phyloP scores from a whole-genome alignment of 1,139 yeast species.

The Geotrichum citri-aurantii region DNA sequence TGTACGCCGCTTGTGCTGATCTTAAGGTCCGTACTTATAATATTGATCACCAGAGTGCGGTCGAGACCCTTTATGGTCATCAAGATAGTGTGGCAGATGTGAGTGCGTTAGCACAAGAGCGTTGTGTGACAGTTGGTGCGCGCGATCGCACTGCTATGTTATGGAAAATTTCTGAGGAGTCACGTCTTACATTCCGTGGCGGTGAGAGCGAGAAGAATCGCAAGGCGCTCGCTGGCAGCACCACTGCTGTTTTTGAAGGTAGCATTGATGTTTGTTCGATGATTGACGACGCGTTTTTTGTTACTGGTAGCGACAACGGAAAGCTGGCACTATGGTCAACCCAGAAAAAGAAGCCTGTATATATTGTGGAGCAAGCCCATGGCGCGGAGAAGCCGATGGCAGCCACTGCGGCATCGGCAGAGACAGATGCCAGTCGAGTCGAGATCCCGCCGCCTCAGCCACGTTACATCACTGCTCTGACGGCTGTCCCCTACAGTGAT shows the following conservation, averaged over 20 bases:
- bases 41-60: constrained; percentile 77
- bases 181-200: constrained; percentile 88
- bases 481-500: constrained; percentile 87
- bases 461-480: constrained; percentile 75
- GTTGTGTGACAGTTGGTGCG: constrained; percentile 93
- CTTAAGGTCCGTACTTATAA: constrained; percentile 83
- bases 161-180: constrained; percentile 95
- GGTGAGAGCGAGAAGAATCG: constrained; percentile 49
- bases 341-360: constrained; percentile 82
- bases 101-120: constrained; percentile 71
- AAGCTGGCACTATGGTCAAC: constrained; percentile 81
- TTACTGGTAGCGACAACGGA: constrained; percentile 95
- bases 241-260: constrained; percentile 53
- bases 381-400: constrained; percentile 57
- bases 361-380: constrained; percentile 64
- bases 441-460: constrained; percentile 72
- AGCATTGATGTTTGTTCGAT: constrained; percentile 84
- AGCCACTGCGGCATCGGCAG: constrained; percentile 62
- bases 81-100: constrained; percentile 85
- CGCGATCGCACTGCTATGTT: constrained; percentile 92
- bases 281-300: constrained; percentile 88
- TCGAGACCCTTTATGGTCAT: constrained; percentile 90
- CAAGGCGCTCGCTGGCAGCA: constrained; percentile 35
- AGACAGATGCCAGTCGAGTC: constrained; percentile 37
- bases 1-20: constrained; percentile 91